These are phyloP conservation scores for Camellia oleifera DNA, from an alignment of 179 eudicot genomes.

Conservation along the genomic window DNA sequence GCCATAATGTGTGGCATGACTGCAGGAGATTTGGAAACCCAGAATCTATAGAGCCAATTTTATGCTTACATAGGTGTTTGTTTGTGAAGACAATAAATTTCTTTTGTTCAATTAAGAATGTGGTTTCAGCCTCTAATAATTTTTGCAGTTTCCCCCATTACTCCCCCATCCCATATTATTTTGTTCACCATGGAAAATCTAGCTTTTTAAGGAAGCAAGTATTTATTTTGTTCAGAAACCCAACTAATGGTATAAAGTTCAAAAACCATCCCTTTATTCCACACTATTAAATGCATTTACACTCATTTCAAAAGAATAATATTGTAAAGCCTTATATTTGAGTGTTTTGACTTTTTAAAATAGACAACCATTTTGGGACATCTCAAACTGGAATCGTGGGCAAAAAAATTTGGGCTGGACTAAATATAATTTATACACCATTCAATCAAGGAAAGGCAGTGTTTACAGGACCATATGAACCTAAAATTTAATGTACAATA, in stretches of 20 bases:
- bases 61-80: background rate
- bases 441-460: background rate
- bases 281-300: too few relatives aligned
- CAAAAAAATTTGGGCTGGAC: background rate
- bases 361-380: background rate
- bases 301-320: background rate
- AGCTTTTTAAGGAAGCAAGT: too few relatives aligned
- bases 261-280: background rate
- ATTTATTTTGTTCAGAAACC: background rate
- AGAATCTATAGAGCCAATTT: background rate
- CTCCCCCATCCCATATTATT: background rate
- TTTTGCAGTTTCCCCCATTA: background rate
- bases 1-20: background rate
- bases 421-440: background rate
- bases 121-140: background rate
- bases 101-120: background rate
- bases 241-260: background rate
- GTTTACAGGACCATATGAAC: background rate
- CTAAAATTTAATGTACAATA: background rate
- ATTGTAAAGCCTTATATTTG: too few relatives aligned
- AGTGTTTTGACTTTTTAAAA: background rate
- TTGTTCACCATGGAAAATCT: background rate
- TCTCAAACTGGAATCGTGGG: background rate
- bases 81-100: slow-evolving; percentile 1
- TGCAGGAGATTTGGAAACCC: background rate